Evolutionary conservation across 2,329 filamentous ascomycete genomes (phyloP).

Genomic region (Elsinoe necatrix): DNA sequence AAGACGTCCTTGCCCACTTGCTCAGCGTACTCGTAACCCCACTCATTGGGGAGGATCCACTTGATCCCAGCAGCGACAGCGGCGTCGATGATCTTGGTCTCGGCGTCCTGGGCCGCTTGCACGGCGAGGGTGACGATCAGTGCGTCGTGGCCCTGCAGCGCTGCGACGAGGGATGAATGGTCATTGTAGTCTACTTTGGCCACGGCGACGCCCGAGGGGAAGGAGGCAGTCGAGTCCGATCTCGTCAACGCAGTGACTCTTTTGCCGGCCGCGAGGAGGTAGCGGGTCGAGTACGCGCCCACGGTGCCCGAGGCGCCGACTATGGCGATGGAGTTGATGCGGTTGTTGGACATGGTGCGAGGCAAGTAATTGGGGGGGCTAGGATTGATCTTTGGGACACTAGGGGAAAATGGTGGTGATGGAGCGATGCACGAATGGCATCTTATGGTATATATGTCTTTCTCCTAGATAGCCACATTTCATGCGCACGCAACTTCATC

Average conservation of each 20-base stretch:
- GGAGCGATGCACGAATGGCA: background rate
- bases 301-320: conserved; percentile 25
- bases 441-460: background rate
- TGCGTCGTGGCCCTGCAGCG: conserved; percentile 27
- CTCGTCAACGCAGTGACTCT: conserved; percentile 35
- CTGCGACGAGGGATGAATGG: conserved; percentile 22
- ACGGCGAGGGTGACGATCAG: conserved; percentile 30
- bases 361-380: background rate
- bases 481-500: background rate
- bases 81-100: conserved; percentile 25
- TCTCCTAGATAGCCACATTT: too few species aligned
- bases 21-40: conserved; percentile 22
- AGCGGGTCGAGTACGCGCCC: conserved; percentile 28
- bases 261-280: conserved; percentile 27
- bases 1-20: conserved; percentile 19
- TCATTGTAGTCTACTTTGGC: conserved; percentile 24
- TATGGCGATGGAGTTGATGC: conserved; percentile 32
- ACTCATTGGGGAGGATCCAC: conserved; percentile 28
- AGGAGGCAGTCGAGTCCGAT: conserved; percentile 33
- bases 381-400: background rate
- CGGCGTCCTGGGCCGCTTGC: conserved; percentile 20
- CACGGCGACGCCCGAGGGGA: conserved; percentile 20
- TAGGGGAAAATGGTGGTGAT: background rate
- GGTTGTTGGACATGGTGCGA: conserved; percentile 19
- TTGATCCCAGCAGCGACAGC: conserved; percentile 26